Base-by-base conservation (phyloP, 345 rosid genomes). In the Sonneratia alba region DNA sequence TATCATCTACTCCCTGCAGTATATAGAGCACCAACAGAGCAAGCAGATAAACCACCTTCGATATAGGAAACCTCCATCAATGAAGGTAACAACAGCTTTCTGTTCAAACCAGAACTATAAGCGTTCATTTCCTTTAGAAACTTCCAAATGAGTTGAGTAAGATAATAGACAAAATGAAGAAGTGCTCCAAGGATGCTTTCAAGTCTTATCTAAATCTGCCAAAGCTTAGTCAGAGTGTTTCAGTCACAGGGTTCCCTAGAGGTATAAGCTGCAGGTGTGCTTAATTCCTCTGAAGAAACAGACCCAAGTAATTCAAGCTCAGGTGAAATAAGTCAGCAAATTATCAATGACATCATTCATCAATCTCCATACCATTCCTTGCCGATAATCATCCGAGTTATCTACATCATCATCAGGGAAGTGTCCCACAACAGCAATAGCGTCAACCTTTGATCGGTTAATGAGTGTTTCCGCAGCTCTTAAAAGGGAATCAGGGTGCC, bases 371-470 rank as follows among this genome's bases (percentile, higher is more conserved):
- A 83, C 89, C 85, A 79, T 72, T 59, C 91, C 89, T 73, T 79
- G 85, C 53, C 89, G 80, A 76, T 87, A 87, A 68, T 82, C 86
- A 64, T 81, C 81, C 0, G 75, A 49, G 38, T 83, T 85, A 15
- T 79, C 86, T 62, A 70, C 75, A 71, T 82, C 87, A 83, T 87
- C 89, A 72, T 87, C 89, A 0, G 87, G 89, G 67, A 87, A 85
- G 42, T 84, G 82, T 59, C 77, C 89, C 59, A 87, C 85, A 43
- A 87, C 85, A 47, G 87, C 91, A 70, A 87, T 65, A 6, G 89
- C 87, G 78, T 85, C 79, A 57, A 85, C 87, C 38, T 83, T 80
- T 37, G 85, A 80, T 36, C 19, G 72, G 27, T 70, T 62, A 18
- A 87, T 72, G 77, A 83, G 78, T 38, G 83, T 78, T 72, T 78